These are phyloP conservation scores for Serendipita sp. DNA, from an alignment of 768 basidiomycete species.

Conservation along the genomic window DNA sequence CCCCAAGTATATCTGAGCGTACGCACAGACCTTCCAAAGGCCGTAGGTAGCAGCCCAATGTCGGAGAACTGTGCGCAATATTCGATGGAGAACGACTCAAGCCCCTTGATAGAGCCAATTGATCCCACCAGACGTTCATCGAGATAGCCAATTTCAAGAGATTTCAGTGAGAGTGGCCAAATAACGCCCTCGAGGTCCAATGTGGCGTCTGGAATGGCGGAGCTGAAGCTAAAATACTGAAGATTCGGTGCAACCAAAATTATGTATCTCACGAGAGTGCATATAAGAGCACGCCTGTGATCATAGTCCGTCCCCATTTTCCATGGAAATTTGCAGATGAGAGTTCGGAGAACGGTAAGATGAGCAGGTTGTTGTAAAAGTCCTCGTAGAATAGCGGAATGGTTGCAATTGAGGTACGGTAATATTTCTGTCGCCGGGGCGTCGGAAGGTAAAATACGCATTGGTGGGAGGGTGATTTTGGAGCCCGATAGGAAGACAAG, in stretches of 20 bases:
- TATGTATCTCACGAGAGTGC: neutral
- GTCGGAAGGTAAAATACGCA: neutral
- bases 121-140: neutral
- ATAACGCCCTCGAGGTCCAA: neutral
- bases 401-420: neutral
- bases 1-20: too few relatives aligned
- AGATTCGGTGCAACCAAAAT: neutral
- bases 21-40: too few relatives aligned
- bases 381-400: neutral
- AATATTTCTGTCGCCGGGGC: neutral
- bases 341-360: neutral
- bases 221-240: neutral
- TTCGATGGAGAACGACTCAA: neutral
- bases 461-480: neutral
- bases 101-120: neutral
- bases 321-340: neutral
- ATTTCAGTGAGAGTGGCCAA: neutral
- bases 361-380: neutral
- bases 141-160: neutral
- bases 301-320: neutral
- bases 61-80: too few relatives aligned
- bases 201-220: neutral
- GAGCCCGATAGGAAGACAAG: neutral
- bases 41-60: too few relatives aligned
- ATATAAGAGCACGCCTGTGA: neutral